These are phyloP conservation scores for Polyplosphaeria fusca DNA, from an alignment of 495 filamentous ascomycete genomes.

Conservation along the genomic window DNA sequence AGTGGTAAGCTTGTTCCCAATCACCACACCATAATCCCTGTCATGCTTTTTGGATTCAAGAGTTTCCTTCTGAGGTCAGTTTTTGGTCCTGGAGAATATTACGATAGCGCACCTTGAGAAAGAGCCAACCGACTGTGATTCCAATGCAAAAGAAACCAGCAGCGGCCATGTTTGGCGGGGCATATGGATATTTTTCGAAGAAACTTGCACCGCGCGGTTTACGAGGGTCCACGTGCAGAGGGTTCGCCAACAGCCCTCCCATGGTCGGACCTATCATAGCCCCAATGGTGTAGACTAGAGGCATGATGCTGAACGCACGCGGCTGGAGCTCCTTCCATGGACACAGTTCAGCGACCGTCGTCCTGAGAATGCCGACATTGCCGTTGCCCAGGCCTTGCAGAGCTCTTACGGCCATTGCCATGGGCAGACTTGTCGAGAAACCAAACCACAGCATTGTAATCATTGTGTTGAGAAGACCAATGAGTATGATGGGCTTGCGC, in stretches of 20 bases:
- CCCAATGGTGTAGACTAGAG: conserved; percentile 72
- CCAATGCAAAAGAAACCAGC: conserved; percentile 70
- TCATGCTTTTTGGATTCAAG: conserved; percentile 59
- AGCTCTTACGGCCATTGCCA: conserved; percentile 67
- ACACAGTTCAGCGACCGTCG: conserved; percentile 74
- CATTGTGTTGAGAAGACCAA: conserved; percentile 71
- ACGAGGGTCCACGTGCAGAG: conserved; percentile 63
- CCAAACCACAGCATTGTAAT: conserved; percentile 69
- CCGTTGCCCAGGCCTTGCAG: conserved; percentile 65
- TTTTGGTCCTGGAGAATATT: not conserved
- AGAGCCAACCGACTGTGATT: conserved; percentile 65
- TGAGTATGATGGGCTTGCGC: conserved; percentile 70
- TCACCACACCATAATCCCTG: conserved; percentile 64
- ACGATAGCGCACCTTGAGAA: conserved; percentile 50
- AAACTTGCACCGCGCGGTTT: conserved; percentile 65
- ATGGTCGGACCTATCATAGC: conserved; percentile 84
- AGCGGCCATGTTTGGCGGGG: conserved; percentile 75
- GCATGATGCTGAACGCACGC: conserved; percentile 79
- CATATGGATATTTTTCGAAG: conserved; percentile 72
- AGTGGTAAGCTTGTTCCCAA: conserved; percentile 53
- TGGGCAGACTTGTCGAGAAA: conserved; percentile 66
- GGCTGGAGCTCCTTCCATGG: conserved; percentile 79
- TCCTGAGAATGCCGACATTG: conserved; percentile 67
- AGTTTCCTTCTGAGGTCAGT: conserved; percentile 54
- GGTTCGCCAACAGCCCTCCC: conserved; percentile 79